phyloP scores from a whole-genome alignment of 768 basidiomycete genomes.

The Boletus sensibilis region DNA sequence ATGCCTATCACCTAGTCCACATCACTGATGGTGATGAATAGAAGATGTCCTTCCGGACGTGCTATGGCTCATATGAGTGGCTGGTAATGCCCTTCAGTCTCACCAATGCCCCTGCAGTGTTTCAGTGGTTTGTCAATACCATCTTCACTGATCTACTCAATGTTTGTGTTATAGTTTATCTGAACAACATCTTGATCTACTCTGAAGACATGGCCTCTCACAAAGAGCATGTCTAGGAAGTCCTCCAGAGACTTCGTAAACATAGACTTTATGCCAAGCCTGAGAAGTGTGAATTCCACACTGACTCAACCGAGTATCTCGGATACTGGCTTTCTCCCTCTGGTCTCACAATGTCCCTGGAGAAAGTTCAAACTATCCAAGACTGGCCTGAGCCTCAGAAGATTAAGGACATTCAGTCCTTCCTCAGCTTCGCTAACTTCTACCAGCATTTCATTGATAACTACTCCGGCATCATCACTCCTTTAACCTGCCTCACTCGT shows the following conservation, averaged over 20 bases:
- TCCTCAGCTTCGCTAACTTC: not conserved
- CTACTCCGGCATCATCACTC: not conserved
- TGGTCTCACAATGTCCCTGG: not conserved
- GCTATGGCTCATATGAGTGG: not conserved
- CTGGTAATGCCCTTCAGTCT: too few species aligned
- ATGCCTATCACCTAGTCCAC: too few species aligned
- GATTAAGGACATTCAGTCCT: too few species aligned
- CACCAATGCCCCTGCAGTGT: too few species aligned
- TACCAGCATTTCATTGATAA: not conserved
- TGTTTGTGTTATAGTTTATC: too few species aligned
- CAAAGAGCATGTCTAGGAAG: not conserved
- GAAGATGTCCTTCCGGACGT: not conserved
- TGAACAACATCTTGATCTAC: constrained; percentile 47
- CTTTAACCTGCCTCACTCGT: not conserved
- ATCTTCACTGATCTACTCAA: constrained; percentile 22
- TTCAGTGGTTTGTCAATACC: constrained; percentile 25
- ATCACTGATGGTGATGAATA: not conserved
- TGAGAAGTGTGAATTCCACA: too few species aligned
- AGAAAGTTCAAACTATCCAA: too few species aligned
- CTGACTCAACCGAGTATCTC: too few species aligned
- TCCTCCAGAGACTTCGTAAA: not conserved
- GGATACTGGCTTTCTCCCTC: not conserved
- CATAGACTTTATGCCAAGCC: too few species aligned
- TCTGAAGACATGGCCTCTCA: constrained; percentile 7
- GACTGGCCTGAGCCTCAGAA: too few species aligned